A percentile compares a stretch with the other conserved stretches of the same genome.
Evolutionary conservation across 2,329 filamentous ascomycete genomes (phyloP).

Genomic region (Hypoxylon sp.): DNA sequence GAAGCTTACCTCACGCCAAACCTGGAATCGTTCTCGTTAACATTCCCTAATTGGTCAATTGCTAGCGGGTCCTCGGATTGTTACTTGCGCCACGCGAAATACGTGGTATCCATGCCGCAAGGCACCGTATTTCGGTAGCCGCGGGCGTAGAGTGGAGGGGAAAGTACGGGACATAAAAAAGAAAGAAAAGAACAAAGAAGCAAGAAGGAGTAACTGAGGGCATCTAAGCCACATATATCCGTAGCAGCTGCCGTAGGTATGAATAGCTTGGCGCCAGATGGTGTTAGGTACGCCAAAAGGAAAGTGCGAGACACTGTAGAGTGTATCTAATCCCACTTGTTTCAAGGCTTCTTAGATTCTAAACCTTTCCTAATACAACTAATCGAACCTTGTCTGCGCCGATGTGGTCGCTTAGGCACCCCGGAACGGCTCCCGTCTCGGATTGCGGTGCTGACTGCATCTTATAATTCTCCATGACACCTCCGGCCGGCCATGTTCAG

Average conservation of each 20-base stretch:
- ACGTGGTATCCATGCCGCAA: not conserved
- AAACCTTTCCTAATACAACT: no score
- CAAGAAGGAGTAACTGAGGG: no score
- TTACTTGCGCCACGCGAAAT: not conserved
- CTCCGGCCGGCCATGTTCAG: slow-evolving; percentile 5
- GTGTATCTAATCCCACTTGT: no score
- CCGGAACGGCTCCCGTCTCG: not conserved
- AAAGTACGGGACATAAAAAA: not conserved
- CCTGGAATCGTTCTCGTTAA: not conserved
- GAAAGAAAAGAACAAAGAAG: not conserved
- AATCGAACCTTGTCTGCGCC: no score
- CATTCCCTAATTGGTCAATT: not conserved
- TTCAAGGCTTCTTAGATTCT: no score
- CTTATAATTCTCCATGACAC: not conserved
- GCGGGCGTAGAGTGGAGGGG: no score
- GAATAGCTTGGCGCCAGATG: no score
- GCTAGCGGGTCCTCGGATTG: not conserved
- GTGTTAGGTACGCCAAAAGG: no score
- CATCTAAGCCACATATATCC: no score
- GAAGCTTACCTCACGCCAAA: not conserved
- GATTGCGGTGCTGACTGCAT: not conserved
- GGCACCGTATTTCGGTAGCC: not conserved
- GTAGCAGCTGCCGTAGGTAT: no score
- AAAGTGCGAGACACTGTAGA: no score
- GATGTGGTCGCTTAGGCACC: not conserved